Conservation (phyloP, 306 rosid species). For the Gynostemma pentaphyllum region DNA sequence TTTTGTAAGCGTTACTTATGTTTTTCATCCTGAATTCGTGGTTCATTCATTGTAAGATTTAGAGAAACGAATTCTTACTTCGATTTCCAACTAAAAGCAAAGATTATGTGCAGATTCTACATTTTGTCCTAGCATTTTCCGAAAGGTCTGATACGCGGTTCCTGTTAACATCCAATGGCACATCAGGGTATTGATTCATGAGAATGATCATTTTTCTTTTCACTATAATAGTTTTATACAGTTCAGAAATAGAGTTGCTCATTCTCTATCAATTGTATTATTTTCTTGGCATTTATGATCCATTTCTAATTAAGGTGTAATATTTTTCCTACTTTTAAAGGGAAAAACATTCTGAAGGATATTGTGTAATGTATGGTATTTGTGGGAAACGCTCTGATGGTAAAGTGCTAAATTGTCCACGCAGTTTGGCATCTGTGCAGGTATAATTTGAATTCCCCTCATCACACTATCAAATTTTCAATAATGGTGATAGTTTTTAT, state of each 20-base stretch:
- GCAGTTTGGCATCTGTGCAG: constrained; percentile 64
- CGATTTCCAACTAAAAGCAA: constrained; percentile 11
- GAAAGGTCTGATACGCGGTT: constrained; percentile 29
- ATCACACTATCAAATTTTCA: neutral
- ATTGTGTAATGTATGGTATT: constrained; percentile 78
- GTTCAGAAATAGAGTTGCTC: neutral
- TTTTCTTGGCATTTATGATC: neutral
- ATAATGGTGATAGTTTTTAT: neutral
- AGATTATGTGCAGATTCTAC: constrained; percentile 39
- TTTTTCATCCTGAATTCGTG: neutral
- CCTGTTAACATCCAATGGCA: constrained; percentile 35
- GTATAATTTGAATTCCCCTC: constrained; percentile 27
- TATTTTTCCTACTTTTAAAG: constrained; percentile 20
- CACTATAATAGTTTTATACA: neutral
- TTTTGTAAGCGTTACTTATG: neutral
- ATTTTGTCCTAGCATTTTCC: constrained; percentile 27
- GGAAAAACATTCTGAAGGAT: constrained; percentile 55
- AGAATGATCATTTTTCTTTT: neutral
- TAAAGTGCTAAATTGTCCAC: constrained; percentile 76
- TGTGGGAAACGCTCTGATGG: constrained; percentile 84
- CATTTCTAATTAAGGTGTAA: neutral
- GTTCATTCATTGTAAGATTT: neutral
- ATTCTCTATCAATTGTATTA: neutral
- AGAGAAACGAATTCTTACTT: neutral
- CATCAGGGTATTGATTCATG: constrained; percentile 16